Evolutionary conservation across 305 asterid genomes (phyloP).

Genomic region (Fraxinus angustifolia): DNA sequence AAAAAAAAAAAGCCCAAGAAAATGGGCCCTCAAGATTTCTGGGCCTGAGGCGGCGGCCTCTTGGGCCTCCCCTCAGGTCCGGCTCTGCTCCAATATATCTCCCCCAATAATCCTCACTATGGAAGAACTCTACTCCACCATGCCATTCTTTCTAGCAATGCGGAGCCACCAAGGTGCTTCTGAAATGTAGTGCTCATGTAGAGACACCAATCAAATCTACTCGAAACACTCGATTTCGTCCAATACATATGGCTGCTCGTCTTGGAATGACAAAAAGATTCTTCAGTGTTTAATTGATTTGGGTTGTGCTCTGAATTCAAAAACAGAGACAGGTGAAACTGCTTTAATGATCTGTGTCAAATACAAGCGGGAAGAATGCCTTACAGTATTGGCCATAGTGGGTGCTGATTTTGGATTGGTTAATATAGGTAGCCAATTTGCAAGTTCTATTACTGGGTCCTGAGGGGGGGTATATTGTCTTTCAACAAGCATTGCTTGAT

Average conservation of each 20-base stretch:
- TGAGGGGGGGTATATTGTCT: conserved; percentile 11
- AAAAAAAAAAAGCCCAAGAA: no score
- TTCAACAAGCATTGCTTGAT: conserved; percentile 46
- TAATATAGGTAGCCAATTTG: no score
- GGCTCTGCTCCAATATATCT: conserved; percentile 44
- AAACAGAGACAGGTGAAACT: conserved; percentile 53
- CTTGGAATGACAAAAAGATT: conserved; percentile 44
- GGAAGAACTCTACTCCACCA: conserved; percentile 78
- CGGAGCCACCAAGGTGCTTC: conserved; percentile 49
- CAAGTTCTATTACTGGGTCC: no score
- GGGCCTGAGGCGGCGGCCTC: no score
- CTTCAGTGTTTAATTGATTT: conserved; percentile 51
- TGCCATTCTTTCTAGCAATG: conserved; percentile 60
- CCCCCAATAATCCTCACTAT: conserved; percentile 36
- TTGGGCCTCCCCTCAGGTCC: no score
- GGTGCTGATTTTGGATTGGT: no score
- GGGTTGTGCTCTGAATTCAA: conserved; percentile 57
- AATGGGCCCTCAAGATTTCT: no score
- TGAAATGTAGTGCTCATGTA: conserved; percentile 43
- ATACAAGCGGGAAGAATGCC: no score
- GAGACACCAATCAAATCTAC: conserved; percentile 55
- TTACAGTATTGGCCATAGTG: no score
- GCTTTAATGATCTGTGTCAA: conserved; percentile 17
- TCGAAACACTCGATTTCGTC: conserved; percentile 39
- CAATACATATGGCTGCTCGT: conserved; percentile 72